A percentile compares a stretch with the other conserved stretches of the same genome.
Evolutionary conservation across 805 yeast species (phyloP).

Genomic region (Teunomyces cretensis): DNA sequence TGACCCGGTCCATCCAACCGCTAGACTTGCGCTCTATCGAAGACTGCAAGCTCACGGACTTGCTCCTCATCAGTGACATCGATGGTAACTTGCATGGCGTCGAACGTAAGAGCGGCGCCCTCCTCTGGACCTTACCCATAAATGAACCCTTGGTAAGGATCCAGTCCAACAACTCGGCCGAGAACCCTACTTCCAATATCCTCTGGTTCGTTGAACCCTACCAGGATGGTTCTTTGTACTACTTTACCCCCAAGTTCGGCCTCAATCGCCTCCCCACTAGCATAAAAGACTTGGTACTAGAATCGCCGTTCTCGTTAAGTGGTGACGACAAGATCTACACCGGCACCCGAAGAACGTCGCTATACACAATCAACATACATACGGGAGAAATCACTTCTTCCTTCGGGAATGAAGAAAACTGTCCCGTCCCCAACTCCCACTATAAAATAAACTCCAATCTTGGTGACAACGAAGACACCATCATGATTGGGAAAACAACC

Average conservation of each 20-base stretch:
- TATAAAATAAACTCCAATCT: constrained; percentile 10
- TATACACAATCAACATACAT: constrained; percentile 68
- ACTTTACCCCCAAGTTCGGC: constrained; percentile 73
- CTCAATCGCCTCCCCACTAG: constrained; percentile 79
- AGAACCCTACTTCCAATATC: constrained; percentile 25
- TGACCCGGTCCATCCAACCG: constrained; percentile 22
- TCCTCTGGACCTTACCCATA: constrained; percentile 74
- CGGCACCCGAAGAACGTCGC: constrained; percentile 73
- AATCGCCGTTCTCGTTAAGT: constrained; percentile 79
- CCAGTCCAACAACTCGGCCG: constrained; percentile 20
- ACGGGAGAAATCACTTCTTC: constrained; percentile 73
- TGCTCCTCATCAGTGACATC: constrained; percentile 71
- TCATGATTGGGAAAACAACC: constrained; percentile 69
- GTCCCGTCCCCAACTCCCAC: constrained; percentile 35
- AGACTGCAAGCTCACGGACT: constrained; percentile 54
- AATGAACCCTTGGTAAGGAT: constrained; percentile 60
- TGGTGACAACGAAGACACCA: constrained; percentile 32
- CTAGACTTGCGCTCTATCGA: constrained; percentile 38
- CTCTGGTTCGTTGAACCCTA: constrained; percentile 92
- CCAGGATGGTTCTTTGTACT: constrained; percentile 80
- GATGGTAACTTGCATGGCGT: constrained; percentile 88
- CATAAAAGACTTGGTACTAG: constrained; percentile 70
- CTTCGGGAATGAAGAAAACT: constrained; percentile 51
- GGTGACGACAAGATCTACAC: constrained; percentile 85
- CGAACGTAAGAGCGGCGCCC: constrained; percentile 69